phyloP scores from a whole-genome alignment of 2,329 filamentous ascomycete genomes.

The Bipolaris zeicola region DNA sequence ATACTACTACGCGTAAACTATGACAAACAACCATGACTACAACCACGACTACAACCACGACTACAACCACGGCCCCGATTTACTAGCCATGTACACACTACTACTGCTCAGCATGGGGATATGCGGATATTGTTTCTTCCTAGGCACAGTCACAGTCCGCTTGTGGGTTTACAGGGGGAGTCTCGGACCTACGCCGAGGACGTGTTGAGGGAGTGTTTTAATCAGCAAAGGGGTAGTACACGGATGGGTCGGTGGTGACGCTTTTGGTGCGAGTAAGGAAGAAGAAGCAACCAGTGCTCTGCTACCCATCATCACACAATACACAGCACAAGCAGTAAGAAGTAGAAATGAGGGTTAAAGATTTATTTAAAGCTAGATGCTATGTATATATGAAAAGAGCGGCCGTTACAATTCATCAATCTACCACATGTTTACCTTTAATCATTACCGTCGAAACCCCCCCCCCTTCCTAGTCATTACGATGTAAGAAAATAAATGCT shows the following conservation, averaged over 20 bases:
- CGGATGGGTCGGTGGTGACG: not conserved
- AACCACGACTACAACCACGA: not conserved
- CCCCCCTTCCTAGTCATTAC: too few species aligned
- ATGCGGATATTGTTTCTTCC: constrained; percentile 27
- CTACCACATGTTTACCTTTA: not conserved
- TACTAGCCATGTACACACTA: constrained; percentile 21
- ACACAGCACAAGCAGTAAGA: not conserved
- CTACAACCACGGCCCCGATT: not conserved
- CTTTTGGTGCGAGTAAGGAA: not conserved
- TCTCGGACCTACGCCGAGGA: constrained; percentile 23
- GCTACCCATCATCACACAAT: not conserved
- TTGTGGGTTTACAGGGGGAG: constrained; percentile 36
- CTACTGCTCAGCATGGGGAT: constrained; percentile 22
- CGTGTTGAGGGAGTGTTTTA: constrained; percentile 13
- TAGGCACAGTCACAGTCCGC: constrained; percentile 26
- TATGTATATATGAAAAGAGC: not conserved
- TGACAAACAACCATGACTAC: not conserved
- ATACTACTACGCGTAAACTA: not conserved
- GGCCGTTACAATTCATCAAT: not conserved
- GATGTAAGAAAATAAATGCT: not conserved
- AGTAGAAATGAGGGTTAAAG: not conserved
- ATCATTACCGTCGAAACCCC: not conserved
- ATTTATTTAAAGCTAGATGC: not conserved
- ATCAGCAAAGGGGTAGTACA: too few species aligned
- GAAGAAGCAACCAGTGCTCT: not conserved